Evolutionary conservation across 768 basidiomycete genomes (phyloP).

Genomic region (Naganishia randhawae): DNA sequence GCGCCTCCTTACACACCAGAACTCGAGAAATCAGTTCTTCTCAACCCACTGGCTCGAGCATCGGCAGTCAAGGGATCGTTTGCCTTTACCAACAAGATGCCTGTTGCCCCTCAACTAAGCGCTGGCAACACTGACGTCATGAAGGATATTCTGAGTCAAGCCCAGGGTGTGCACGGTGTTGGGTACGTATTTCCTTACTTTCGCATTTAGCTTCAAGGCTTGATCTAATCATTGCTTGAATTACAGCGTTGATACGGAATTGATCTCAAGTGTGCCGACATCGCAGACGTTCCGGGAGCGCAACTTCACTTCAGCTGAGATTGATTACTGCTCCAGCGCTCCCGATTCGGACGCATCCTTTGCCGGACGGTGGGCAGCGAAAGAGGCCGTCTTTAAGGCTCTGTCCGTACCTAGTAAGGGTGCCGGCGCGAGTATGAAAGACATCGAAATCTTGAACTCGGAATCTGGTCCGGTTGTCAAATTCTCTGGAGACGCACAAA

Average conservation of each 20-base stretch:
- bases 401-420: conserved; percentile 85
- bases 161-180: conserved; percentile 64
- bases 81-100: conserved; percentile 66
- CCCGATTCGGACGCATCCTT: conserved; percentile 84
- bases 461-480: conserved; percentile 63
- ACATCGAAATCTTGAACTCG: conserved; percentile 84
- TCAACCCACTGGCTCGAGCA: conserved; percentile 91
- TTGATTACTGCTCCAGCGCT: conserved; percentile 78
- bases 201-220: background rate
- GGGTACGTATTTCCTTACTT: conserved; percentile 62
- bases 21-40: conserved; percentile 75
- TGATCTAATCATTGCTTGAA: conserved; percentile 1
- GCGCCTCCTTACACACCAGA: conserved; percentile 81
- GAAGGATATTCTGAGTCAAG: conserved; percentile 57
- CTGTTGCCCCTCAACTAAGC: conserved; percentile 57
- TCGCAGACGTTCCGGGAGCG: conserved; percentile 81
- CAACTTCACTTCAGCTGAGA: conserved; percentile 88
- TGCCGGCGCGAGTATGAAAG: conserved; percentile 89
- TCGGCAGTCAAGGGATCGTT: conserved; percentile 78
- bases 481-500: conserved; percentile 61
- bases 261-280: conserved; percentile 87
- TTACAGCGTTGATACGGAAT: conserved; percentile 58
- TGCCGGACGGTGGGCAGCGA: conserved; percentile 94
- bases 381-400: conserved; percentile 93
- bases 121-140: conserved; percentile 66